Conservation (phyloP, 139 green algal genomes). For the Volvox africanus region DNA sequence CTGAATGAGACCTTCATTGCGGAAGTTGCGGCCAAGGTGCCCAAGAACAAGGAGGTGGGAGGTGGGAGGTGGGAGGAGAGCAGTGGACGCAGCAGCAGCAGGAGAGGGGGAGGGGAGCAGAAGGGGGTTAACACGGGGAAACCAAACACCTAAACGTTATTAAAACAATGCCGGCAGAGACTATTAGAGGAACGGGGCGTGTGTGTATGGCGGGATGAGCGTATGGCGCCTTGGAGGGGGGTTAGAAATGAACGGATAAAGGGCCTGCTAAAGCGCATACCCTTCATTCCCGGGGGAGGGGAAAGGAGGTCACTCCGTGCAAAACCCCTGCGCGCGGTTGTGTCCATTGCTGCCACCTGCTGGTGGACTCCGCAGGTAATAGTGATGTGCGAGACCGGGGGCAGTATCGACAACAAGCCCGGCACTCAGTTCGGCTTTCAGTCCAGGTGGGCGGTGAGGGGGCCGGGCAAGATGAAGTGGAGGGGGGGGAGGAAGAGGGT, state of each 20-base stretch:
- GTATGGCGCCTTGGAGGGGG: too few relatives aligned
- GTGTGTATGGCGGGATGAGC: too few relatives aligned
- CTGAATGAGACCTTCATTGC: conserved; percentile 45
- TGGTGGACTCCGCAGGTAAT: conserved; percentile 25
- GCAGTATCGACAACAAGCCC: conserved; percentile 48
- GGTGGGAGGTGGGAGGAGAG: not conserved
- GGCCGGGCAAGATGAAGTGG: not conserved
- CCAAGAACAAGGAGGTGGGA: conserved; percentile 42
- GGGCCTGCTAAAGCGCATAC: too few relatives aligned
- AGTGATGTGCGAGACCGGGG: conserved; percentile 52
- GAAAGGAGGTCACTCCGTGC: too few relatives aligned
- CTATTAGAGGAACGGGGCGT: too few relatives aligned
- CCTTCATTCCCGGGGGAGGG: too few relatives aligned
- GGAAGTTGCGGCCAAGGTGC: conserved; percentile 13
- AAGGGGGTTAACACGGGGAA: too few relatives aligned
- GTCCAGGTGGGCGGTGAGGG: not conserved
- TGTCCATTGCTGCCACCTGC: too few relatives aligned
- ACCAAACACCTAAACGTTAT: too few relatives aligned
- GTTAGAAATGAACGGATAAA: too few relatives aligned
- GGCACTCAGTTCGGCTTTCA: conserved; percentile 49
- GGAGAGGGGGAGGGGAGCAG: not conserved
- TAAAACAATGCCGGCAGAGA: too few relatives aligned
- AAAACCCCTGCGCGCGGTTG: too few relatives aligned
- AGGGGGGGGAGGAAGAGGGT: not conserved
- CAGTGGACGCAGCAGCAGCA: not conserved